These are phyloP conservation scores for Blastomyces gilchristii DNA, from an alignment of 2,329 filamentous ascomycete genomes.

Conservation along the genomic window DNA sequence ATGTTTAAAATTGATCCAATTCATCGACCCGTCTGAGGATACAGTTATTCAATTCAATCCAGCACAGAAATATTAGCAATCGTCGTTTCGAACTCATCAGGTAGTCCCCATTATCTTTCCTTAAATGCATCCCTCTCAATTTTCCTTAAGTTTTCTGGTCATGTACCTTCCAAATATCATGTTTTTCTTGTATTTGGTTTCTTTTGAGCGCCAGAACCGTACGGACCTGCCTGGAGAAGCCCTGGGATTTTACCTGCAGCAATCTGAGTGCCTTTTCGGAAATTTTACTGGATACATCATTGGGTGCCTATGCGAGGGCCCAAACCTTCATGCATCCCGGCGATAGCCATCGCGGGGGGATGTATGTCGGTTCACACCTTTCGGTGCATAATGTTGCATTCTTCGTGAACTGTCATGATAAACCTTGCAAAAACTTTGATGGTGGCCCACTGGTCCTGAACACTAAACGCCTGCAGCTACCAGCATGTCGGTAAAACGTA, in stretches of 20 bases:
- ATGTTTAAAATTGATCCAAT: constrained; percentile 19
- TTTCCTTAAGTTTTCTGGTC: constrained; percentile 17
- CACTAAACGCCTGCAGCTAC: constrained; percentile 15
- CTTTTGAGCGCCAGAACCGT: background rate
- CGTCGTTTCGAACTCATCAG: constrained; percentile 24
- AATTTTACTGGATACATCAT: constrained; percentile 15
- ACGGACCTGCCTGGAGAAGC: constrained; percentile 7
- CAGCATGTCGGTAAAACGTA: constrained; percentile 8
- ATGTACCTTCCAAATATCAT: constrained; percentile 17
- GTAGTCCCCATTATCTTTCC: constrained; percentile 34
- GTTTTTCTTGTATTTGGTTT: constrained; percentile 7
- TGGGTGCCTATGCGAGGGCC: constrained; percentile 12
- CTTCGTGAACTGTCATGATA: constrained; percentile 1
- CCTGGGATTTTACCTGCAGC: constrained; percentile 1
- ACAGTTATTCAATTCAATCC: constrained; percentile 16
- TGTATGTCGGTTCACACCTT: constrained; percentile 22
- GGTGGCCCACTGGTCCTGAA: background rate
- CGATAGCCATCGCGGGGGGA: constrained; percentile 25
- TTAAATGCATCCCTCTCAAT: constrained; percentile 18
- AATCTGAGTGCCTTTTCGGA: constrained; percentile 19
- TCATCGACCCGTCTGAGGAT: constrained; percentile 9
- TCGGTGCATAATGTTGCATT: constrained; percentile 33
- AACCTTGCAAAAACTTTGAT: constrained; percentile 10
- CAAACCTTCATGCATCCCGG: constrained; percentile 20
- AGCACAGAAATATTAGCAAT: constrained; percentile 19